Evolutionary conservation across 768 basidiomycete species (phyloP), one percentile per base, ranked within the genome.

Genomic region (Psilocybe cubensis): DNA sequence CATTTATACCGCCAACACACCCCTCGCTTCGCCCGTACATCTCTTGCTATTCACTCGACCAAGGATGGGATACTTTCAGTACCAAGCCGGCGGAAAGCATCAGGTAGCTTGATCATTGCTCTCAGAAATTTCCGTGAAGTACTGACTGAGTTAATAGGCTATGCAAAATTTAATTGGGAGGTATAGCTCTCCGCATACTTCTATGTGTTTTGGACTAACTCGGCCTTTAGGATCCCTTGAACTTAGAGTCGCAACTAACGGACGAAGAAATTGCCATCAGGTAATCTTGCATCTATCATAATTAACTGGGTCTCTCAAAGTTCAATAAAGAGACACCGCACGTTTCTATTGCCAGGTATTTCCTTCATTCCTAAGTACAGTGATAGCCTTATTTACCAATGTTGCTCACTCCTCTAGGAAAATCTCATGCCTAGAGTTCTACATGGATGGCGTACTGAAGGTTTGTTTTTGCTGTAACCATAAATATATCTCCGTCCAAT

Each of bases 191-290:
- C 8, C 10, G 14, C 17, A 18, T 3, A 29, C 43, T 49, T 42
- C n/a, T 7, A 20, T 23, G 3, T 18, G 25, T 27, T 18, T 23
- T 11, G 49, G n/a, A 52, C 43, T n/a, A 23, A 25, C 51, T 24
- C 3, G 49, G 40, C 56, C 17, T 42, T 2, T 31, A 95, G 92
- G 96, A 98, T 68, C 91, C 95, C 0, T 75, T 98, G 62, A 84
- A 84, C 64, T 66, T 94, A 25, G 90, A 94, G 58, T 84, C 85
- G 0, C 79, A 92, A 38, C 75, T 98, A 59, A 92, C 92, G 0
- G 94, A 94, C 50, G 96, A 97, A 33, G 96, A 98, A 74, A 80
- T 84, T 62, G 89, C 91, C 12, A 89, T 97, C 63, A 84, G 94
- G 95, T 94, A 31, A 4, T 58, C 17, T 33, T 31, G 25, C 52